Conservation (phyloP, 805 yeast species). For the Metschnikowia shivogae region DNA sequence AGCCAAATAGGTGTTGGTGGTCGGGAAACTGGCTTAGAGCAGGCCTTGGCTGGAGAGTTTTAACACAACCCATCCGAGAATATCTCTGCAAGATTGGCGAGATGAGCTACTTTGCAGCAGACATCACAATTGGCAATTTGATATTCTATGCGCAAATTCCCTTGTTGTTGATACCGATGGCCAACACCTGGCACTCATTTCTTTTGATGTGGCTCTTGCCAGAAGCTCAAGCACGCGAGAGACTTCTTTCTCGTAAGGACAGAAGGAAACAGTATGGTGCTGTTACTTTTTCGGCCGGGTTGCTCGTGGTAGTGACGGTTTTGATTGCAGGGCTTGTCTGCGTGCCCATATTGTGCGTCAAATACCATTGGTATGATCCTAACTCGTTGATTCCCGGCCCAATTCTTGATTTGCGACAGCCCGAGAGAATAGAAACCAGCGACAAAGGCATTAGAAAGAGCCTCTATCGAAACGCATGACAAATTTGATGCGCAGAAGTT, state of each 20-base stretch:
- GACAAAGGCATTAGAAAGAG: conserved; percentile 35
- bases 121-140: conserved; percentile 55
- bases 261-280: conserved; percentile 17
- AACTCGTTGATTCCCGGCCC: conserved; percentile 30
- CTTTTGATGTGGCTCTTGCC: conserved; percentile 67
- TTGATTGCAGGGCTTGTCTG: conserved; percentile 5
- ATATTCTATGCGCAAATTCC: conserved; percentile 59
- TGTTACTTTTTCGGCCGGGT: conserved; percentile 2
- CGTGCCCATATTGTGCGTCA: conserved; percentile 7
- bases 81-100: conserved; percentile 60
- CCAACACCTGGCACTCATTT: conserved; percentile 64
- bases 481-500: background rate
- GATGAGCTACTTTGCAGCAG: conserved; percentile 64
- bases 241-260: conserved; percentile 17
- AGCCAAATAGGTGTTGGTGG: conserved; percentile 58
- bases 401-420: conserved; percentile 38
- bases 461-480: conserved; percentile 8
- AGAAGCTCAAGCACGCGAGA: conserved; percentile 42
- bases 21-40: conserved; percentile 66
- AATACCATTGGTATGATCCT: conserved; percentile 8
- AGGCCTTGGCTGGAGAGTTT: conserved; percentile 56
- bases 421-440: conserved; percentile 25
- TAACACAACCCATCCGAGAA: conserved; percentile 65
- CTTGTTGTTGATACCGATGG: conserved; percentile 55
- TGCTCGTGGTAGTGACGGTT: conserved; percentile 4